Evolutionary conservation across 192 early-diverging fungal species (phyloP), one percentile per base, ranked within the genome.

Genomic region (Neocallimastix lanati): DNA sequence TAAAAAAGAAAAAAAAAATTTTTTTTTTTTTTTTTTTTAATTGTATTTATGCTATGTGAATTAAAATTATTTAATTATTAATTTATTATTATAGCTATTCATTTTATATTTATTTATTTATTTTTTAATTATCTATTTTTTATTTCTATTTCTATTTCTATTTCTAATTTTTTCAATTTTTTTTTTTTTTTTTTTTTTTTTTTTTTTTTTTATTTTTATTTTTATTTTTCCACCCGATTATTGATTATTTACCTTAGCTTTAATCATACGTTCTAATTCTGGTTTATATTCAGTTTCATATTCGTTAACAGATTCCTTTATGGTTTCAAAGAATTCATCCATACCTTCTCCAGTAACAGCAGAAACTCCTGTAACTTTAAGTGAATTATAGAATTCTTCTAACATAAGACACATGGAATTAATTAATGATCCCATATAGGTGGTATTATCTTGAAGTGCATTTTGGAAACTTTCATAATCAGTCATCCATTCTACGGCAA

Each of bases 401-500:
- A 99, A 85, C 4, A 97, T 96, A 78, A 99, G 83, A 78, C 94
- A 94, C 97, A 99, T 99, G 11, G 92, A 94, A 84, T 92, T 92
- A 87, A 97, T 94, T 77, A 99, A 84, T 81, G 90, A 92, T 82
- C 90, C 92, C 97, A 97, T 97, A 84, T 96, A 99, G 15, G 88
- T 86, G 29, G 90, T 90, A 78, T 97, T 95, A 76, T 94, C 89
- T 78, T 86, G 82, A 82, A 96, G 30, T 7, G 96, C 96, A 80
- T 88, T 87, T 85, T 98, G 96, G 86, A 96, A 98, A 29, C 84
- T 84, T 83, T 97, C 94, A 87, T 96, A 99, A 86, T 99, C 95
- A 21, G 89, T 90, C 97, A 99, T 96, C 97, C 97, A 99, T 76
- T 95, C 89, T 12, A 93, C 88, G 1, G 96, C 96, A 85, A 96